phyloP scores from a whole-genome alignment of 768 basidiomycete species.

The Trichaptum fuscoviolaceum region DNA sequence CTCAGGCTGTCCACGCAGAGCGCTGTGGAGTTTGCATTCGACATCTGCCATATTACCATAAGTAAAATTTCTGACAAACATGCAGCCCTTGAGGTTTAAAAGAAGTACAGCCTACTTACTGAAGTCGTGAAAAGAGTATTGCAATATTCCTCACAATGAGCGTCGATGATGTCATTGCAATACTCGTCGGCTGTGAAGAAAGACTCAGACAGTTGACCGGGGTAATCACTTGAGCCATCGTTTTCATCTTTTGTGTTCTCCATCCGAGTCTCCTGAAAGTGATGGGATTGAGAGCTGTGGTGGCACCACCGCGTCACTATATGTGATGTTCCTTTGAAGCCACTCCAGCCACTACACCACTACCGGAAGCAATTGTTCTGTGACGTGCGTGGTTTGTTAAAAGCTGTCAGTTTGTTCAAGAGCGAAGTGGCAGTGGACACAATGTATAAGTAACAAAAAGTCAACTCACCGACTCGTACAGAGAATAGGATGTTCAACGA shows the following conservation, averaged over 20 bases:
- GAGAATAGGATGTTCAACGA: too few relatives aligned
- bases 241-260: neutral
- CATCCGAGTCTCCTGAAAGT: neutral
- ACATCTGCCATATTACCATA: neutral
- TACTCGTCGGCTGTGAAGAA: neutral
- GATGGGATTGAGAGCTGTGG: neutral
- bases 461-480: too few relatives aligned
- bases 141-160: neutral
- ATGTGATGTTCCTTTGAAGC: too few relatives aligned
- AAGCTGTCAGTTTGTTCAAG: too few relatives aligned
- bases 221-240: neutral
- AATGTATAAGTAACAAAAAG: too few relatives aligned
- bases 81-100: neutral
- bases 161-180: neutral
- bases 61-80: neutral
- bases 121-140: too few relatives aligned
- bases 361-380: too few relatives aligned
- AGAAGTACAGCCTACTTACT: neutral
- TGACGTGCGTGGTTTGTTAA: too few relatives aligned
- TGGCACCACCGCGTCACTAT: too few relatives aligned
- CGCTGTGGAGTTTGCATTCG: neutral
- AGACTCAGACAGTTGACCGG: neutral
- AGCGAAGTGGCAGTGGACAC: too few relatives aligned
- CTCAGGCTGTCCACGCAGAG: neutral
- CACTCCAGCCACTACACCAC: too few relatives aligned